Percentiles rank a stretch among this genome's conserved stretches.
These are phyloP conservation scores for Jacaranda mimosifolia DNA, from an alignment of 257 asterid species.

Conservation along the genomic window DNA sequence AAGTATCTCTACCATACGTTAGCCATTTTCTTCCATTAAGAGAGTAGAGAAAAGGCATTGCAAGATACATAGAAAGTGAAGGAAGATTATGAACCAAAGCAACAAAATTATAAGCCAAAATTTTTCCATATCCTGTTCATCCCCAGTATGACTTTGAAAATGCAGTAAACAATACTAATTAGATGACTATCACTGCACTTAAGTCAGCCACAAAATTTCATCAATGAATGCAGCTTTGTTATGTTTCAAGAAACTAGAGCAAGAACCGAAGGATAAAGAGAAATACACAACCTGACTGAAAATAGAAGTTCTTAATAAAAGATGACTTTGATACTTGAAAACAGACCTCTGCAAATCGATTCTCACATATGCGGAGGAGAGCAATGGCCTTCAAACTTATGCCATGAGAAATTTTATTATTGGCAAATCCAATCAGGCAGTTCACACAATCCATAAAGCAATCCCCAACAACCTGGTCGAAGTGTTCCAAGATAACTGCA, in stretches of 20 bases:
- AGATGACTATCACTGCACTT: conserved; percentile 5
- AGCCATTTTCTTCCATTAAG: not conserved
- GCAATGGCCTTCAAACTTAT: conserved; percentile 99
- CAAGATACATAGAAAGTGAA: not conserved
- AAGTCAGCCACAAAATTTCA: not conserved
- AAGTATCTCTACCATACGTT: too few relatives aligned
- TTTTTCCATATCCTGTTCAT: not conserved
- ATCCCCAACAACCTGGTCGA: conserved; percentile 89
- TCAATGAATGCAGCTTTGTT: conserved; percentile 17
- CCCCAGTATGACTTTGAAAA: not conserved
- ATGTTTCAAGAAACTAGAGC: not conserved
- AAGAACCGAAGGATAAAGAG: not conserved
- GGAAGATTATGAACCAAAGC: not conserved
- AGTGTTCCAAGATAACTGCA: conserved; percentile 98
- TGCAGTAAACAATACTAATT: not conserved
- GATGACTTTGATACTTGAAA: conserved; percentile 21
- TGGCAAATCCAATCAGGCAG: conserved; percentile 95
- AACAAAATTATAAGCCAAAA: not conserved
- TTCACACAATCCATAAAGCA: conserved; percentile 97
- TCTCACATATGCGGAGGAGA: conserved; percentile 96
- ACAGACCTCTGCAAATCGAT: conserved; percentile 99
- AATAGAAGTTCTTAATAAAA: not conserved
- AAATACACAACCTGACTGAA: not conserved
- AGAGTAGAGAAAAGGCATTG: not conserved
- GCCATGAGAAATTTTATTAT: conserved; percentile 77